Conservation (phyloP, 2,329 filamentous ascomycete species). For the Shiraia bambusicola region DNA sequence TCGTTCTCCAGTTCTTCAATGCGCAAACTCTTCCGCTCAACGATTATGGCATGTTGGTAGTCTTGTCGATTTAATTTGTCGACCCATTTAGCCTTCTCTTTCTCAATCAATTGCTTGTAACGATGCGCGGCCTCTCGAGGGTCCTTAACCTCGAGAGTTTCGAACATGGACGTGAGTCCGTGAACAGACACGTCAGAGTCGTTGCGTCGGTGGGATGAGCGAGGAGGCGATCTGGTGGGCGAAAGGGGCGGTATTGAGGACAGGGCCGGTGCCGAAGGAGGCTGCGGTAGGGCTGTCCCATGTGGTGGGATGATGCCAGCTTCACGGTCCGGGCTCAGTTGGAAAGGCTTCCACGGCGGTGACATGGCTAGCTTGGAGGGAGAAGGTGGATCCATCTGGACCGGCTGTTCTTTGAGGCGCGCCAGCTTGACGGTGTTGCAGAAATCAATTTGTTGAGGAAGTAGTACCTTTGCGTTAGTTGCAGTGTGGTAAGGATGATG, state of each 20-base stretch:
- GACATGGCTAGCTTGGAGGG: conserved; percentile 56
- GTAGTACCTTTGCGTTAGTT: conserved; percentile 5
- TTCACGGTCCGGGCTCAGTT: conserved; percentile 64
- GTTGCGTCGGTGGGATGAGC: conserved; percentile 33
- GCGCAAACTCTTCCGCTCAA: conserved; percentile 29
- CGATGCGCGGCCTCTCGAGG: conserved; percentile 47
- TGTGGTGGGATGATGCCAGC: conserved; percentile 49
- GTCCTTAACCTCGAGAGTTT: conserved; percentile 61
- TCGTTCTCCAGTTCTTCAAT: conserved; percentile 36
- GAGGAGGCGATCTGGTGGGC: conserved; percentile 21
- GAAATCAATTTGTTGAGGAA: conserved; percentile 7
- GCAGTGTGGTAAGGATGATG: conserved; percentile 1
- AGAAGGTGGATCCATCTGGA: conserved; percentile 40
- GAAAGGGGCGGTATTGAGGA: conserved; percentile 7
- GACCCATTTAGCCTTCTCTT: conserved; percentile 44
- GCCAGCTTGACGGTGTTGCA: conserved; percentile 39
- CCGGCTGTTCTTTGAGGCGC: conserved; percentile 40
- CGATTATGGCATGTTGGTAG: conserved; percentile 67
- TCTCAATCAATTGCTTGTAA: conserved; percentile 47
- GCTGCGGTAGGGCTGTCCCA: conserved; percentile 11
- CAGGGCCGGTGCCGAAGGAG: conserved; percentile 6
- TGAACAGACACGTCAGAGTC: conserved; percentile 43
- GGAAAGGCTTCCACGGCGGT: conserved; percentile 54
- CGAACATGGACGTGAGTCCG: conserved; percentile 68
- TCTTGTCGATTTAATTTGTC: conserved; percentile 48